phyloP scores from a whole-genome alignment of 2,329 filamentous ascomycete genomes.

The Talaromyces sp. region DNA sequence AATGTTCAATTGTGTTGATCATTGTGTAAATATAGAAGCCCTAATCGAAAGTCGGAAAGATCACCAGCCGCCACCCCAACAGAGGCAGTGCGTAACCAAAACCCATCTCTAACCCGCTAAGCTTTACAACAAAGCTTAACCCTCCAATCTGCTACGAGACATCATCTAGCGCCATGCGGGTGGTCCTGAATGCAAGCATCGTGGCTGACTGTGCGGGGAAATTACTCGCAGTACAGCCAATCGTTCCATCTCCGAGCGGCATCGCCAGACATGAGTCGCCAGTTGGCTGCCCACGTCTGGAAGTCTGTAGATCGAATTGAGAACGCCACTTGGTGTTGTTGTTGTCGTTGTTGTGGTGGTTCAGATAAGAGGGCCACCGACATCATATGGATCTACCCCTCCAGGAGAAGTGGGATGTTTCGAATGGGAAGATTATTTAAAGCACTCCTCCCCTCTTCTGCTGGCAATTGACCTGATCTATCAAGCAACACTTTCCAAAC shows the following conservation, averaged over 20 bases:
- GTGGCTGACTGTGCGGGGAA: not conserved
- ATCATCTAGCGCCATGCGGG: not conserved
- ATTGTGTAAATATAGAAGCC: not conserved
- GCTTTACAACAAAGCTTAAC: not conserved
- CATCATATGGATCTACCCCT: not conserved
- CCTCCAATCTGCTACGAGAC: not conserved
- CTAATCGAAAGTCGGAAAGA: not conserved
- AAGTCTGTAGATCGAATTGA: not conserved
- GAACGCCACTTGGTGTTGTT: not conserved
- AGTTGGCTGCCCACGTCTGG: not conserved
- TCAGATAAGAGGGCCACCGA: not conserved
- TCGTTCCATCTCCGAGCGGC: not conserved
- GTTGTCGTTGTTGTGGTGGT: not conserved
- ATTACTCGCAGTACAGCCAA: not conserved
- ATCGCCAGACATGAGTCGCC: slow-evolving; percentile 1
- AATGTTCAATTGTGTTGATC: not conserved
- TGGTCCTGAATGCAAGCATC: not conserved
- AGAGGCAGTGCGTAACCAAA: not conserved
- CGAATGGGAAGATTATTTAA: not conserved
- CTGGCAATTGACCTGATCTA: not conserved
- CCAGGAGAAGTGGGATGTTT: slow-evolving; percentile 1
- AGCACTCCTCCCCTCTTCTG: not conserved
- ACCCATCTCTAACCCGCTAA: not conserved
- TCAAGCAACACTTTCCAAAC: not conserved
- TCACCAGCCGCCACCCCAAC: not conserved